Percentiles rank a stretch among this genome's conserved stretches.
Conservation (phyloP, 2,329 filamentous ascomycete genomes). For the Xylariaceae sp. region DNA sequence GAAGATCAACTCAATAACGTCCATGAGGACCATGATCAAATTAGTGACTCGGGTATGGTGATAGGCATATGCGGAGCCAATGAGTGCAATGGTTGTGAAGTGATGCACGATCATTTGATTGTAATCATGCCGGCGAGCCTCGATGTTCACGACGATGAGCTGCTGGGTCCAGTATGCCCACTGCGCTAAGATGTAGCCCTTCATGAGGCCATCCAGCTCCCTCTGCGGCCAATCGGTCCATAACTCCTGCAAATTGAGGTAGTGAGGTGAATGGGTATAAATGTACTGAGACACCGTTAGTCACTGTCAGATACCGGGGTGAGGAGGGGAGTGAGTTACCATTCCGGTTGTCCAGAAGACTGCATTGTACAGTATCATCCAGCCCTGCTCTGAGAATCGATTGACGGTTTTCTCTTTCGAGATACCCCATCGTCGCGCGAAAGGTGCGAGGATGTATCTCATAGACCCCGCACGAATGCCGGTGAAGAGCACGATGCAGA, state of each 20-base stretch:
- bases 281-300: slow-evolving; percentile 59
- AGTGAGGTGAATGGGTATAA: slow-evolving; percentile 73
- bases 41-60: slow-evolving; percentile 83
- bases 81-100: slow-evolving; percentile 76
- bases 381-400: slow-evolving; percentile 89
- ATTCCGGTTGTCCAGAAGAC: slow-evolving; percentile 80
- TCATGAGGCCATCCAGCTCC: slow-evolving; percentile 69
- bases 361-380: slow-evolving; percentile 79
- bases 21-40: slow-evolving; percentile 86
- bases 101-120: slow-evolving; percentile 95
- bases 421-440: slow-evolving; percentile 70
- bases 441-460: slow-evolving; percentile 80
- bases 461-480: slow-evolving; percentile 78
- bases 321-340: slow-evolving; percentile 48
- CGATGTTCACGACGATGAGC: slow-evolving; percentile 87
- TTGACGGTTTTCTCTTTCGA: slow-evolving; percentile 69
- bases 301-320: too few species aligned
- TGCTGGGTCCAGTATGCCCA: slow-evolving; percentile 92
- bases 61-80: slow-evolving; percentile 79
- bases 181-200: slow-evolving; percentile 88
- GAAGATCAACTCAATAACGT: slow-evolving; percentile 82
- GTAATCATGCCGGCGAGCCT: slow-evolving; percentile 88
- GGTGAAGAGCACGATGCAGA: slow-evolving; percentile 79
- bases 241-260: slow-evolving; percentile 69
- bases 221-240: slow-evolving; percentile 84